Conservation (phyloP, 495 filamentous ascomycete species). For the Penicillium coffeae region DNA sequence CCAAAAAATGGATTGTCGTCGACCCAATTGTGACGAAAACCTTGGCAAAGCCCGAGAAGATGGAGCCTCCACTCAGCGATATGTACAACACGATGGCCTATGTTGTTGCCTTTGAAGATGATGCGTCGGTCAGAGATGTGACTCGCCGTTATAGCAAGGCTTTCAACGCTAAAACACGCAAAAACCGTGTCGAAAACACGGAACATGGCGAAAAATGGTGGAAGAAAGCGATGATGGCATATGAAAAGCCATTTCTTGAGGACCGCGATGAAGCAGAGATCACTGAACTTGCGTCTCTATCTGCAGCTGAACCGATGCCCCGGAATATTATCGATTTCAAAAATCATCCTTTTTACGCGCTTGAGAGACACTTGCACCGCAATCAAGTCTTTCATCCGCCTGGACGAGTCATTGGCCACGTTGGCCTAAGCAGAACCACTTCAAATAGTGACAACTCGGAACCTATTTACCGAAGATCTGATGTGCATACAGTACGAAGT, state of each 20-base stretch:
- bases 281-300: conserved; percentile 64
- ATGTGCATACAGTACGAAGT: conserved; percentile 71
- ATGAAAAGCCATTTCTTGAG: conserved; percentile 49
- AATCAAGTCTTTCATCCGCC: conserved; percentile 71
- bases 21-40: conserved; percentile 80
- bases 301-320: conserved; percentile 81
- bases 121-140: conserved; percentile 72
- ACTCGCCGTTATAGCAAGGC: conserved; percentile 75
- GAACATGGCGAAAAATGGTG: conserved; percentile 71
- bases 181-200: conserved; percentile 66
- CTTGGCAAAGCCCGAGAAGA: conserved; percentile 64
- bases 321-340: conserved; percentile 89
- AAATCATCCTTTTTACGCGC: conserved; percentile 82
- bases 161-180: conserved; percentile 85
- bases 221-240: conserved; percentile 56
- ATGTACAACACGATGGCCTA: conserved; percentile 71
- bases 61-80: conserved; percentile 80
- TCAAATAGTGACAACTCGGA: conserved; percentile 52
- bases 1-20: conserved; percentile 86
- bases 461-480: conserved; percentile 69
- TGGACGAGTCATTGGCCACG: conserved; percentile 68
- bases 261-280: conserved; percentile 81
- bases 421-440: conserved; percentile 64
- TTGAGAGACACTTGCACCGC: conserved; percentile 81
- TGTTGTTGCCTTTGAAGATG: conserved; percentile 79